These are phyloP conservation scores for Wickerhamomyces rabaulensis DNA, from an alignment of 805 yeast genomes.

Conservation along the genomic window DNA sequence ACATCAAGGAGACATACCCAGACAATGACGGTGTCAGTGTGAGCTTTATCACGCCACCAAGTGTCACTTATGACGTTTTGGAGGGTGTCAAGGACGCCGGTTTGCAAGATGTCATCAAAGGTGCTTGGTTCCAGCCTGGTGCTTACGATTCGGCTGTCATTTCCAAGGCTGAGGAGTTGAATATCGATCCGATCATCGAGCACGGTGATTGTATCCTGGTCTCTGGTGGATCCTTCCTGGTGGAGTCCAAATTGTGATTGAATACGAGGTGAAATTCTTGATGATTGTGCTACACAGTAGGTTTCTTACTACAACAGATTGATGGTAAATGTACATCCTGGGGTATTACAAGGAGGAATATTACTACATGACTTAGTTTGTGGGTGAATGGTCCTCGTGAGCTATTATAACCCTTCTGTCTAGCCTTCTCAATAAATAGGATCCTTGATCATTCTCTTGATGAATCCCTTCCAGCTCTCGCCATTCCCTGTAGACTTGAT, in stretches of 20 bases:
- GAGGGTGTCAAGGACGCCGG: slow-evolving; percentile 30
- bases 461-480: slow-evolving; percentile 27
- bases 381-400: too few relatives aligned
- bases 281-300: too few relatives aligned
- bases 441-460: slow-evolving; percentile 37
- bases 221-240: slow-evolving; percentile 43
- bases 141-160: slow-evolving; percentile 53
- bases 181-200: slow-evolving; percentile 31
- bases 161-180: slow-evolving; percentile 31
- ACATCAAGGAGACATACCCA: slow-evolving; percentile 18
- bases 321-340: too few relatives aligned
- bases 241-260: neutral
- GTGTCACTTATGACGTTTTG: slow-evolving; percentile 43
- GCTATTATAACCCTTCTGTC: too few relatives aligned
- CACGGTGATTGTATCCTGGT: slow-evolving; percentile 69
- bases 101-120: slow-evolving; percentile 32
- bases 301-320: too few relatives aligned
- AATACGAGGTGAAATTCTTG: too few relatives aligned
- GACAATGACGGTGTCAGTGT: slow-evolving; percentile 44
- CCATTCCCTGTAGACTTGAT: slow-evolving; percentile 21
- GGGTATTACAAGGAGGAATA: too few relatives aligned
- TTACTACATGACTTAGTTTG: too few relatives aligned
- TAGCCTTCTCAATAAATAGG: slow-evolving; percentile 6
- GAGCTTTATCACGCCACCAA: slow-evolving; percentile 75
- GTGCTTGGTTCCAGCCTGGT: slow-evolving; percentile 85